These are phyloP conservation scores for Pezicula radicicola DNA, from an alignment of 2,329 filamentous ascomycete species.

Conservation along the genomic window DNA sequence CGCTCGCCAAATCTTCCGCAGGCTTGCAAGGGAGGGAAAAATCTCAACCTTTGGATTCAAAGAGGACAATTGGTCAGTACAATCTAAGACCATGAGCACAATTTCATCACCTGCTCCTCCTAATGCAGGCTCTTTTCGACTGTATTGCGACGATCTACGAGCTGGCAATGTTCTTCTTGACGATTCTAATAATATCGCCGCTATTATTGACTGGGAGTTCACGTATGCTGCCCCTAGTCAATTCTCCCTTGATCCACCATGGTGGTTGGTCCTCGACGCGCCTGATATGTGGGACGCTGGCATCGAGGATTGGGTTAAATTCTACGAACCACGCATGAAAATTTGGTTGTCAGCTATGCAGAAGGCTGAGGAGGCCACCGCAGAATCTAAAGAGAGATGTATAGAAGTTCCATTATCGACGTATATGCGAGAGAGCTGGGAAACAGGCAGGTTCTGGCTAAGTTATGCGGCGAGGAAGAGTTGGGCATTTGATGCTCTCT, in stretches of 20 bases:
- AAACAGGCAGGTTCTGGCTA: slow-evolving; percentile 27
- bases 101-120: slow-evolving; percentile 12
- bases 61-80: slow-evolving; percentile 25
- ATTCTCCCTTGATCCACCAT: slow-evolving; percentile 31
- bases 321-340: slow-evolving; percentile 28
- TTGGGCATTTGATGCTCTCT: slow-evolving; percentile 4
- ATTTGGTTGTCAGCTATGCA: slow-evolving; percentile 30
- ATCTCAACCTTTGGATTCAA: slow-evolving; percentile 6
- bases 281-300: slow-evolving; percentile 31
- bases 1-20: slow-evolving; percentile 36
- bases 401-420: slow-evolving; percentile 19
- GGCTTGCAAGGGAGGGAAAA: slow-evolving; percentile 19
- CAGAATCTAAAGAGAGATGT: not conserved
- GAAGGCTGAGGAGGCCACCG: slow-evolving; percentile 28
- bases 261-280: slow-evolving; percentile 32
- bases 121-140: slow-evolving; percentile 13
- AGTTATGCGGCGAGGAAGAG: slow-evolving; percentile 30
- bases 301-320: slow-evolving; percentile 24
- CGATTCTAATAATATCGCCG: slow-evolving; percentile 22
- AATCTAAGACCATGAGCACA: slow-evolving; percentile 5
- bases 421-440: slow-evolving; percentile 33
- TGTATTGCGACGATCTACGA: slow-evolving; percentile 31
- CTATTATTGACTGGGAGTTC: slow-evolving; percentile 39
- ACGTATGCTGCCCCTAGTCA: slow-evolving; percentile 30
- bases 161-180: slow-evolving; percentile 31